Evolutionary conservation across 768 basidiomycete species (phyloP), one percentile per base, ranked within the genome.

Genomic region (Rhizopogon roseolus): DNA sequence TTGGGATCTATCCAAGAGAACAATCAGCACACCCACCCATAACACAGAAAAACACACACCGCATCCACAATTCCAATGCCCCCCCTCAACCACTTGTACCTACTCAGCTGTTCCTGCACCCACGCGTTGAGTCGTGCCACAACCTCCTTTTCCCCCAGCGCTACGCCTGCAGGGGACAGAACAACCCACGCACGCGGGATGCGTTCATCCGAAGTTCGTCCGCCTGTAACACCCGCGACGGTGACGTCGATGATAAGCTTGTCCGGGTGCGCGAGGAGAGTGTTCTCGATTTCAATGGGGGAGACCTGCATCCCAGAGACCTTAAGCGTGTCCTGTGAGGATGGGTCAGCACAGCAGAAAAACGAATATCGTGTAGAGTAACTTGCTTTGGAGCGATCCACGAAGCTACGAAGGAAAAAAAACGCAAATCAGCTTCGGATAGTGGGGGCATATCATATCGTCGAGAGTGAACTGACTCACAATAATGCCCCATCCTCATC

Each of bases 101-200:
- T 81, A 71, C 84, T 86, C 45, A 88, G 64, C 56, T 79, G 78
- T 65, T 76, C 72, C 58, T 76, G 69, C 42, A 77, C 72, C 85
- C 85, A 89, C 13, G 55, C 63, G 43, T 84, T 75, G 2, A 90
- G 67, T 49, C 68, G 74, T 51, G 71, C 66, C 7, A 80, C 62
- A 3, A 74, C 77, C n/a, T 57, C 53, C 25, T 57, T 54, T 44
- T 60, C 65, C 3, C 85, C 84, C 6, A 70, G 59, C 53, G 68
- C 71, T 61, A 73, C 77, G 4, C 87, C 87, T 4, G 66, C 63
- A 0, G 68, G 63, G 58, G 79, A 83, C 16, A 88, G 71, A 1
- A 88, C 84, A 39, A 89, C 61, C 86, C 87, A 89, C 2, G 87
- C 88, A 3, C 81, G 78, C 0, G 86, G 86, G 2, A 82, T 76